Conservation (phyloP, 1,284 basidiomycete species). For the Ustilago shanxiensis region DNA sequence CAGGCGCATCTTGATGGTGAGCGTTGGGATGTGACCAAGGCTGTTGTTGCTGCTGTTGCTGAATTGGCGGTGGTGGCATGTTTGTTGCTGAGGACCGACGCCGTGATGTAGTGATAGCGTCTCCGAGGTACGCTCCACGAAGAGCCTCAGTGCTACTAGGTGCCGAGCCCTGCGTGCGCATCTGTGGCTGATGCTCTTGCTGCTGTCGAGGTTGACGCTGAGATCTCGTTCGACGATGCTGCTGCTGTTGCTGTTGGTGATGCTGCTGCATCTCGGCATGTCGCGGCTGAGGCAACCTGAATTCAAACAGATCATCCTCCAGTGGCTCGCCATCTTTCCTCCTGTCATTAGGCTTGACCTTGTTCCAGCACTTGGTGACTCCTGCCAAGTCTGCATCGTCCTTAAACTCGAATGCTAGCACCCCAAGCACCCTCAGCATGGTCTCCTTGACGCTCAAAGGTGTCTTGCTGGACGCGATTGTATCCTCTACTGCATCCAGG, state of each 20-base stretch:
- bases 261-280: neutral
- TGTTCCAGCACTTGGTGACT: conserved; percentile 64
- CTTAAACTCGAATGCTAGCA: conserved; percentile 60
- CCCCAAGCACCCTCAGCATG: conserved; percentile 56
- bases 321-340: conserved; percentile 55
- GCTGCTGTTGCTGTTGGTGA: conserved; percentile 8
- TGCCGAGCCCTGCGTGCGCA: neutral
- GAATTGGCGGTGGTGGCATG: neutral
- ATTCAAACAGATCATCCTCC: conserved; percentile 40
- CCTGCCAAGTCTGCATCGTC: conserved; percentile 47
- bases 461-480: conserved; percentile 53
- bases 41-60: conserved; percentile 11
- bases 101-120: neutral
- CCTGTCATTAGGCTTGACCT: conserved; percentile 53
- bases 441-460: conserved; percentile 56
- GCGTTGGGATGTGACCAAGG: neutral
- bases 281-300: conserved; percentile 38
- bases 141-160: conserved; percentile 4
- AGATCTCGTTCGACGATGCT: neutral
- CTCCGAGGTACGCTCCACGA: neutral
- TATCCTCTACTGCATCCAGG: conserved; percentile 59
- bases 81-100: neutral
- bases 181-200: neutral
- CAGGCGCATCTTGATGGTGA: neutral
- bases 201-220: conserved; percentile 8